A percentile compares a stretch with the other conserved stretches of the same genome.
phyloP scores from a whole-genome alignment of 768 basidiomycete species.

The Tricholoma hemisulphureum region DNA sequence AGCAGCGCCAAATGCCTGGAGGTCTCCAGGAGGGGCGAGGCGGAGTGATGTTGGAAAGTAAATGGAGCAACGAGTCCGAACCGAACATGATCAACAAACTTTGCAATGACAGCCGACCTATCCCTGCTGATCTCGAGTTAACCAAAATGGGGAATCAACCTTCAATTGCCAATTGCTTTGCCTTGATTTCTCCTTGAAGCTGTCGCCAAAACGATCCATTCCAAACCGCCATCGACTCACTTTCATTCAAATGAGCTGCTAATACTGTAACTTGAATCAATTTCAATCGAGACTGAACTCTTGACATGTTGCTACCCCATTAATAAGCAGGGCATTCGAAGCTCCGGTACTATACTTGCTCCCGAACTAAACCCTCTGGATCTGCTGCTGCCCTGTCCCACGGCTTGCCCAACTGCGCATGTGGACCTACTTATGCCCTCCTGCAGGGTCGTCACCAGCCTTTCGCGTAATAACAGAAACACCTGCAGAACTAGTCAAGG shows the following conservation, averaged over 20 bases:
- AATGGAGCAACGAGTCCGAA: conserved; percentile 6
- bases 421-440: too few relatives aligned
- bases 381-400: not conserved
- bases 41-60: conserved; percentile 4
- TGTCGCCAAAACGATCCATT: too few relatives aligned
- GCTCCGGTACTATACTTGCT: not conserved
- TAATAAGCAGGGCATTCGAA: not conserved
- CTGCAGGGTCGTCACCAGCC: not conserved
- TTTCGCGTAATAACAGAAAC: not conserved
- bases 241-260: too few relatives aligned
- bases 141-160: not conserved
- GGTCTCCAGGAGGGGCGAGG: not conserved
- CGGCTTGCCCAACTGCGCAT: not conserved
- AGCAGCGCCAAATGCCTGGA: not conserved
- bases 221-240: too few relatives aligned
- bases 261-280: too few relatives aligned
- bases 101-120: not conserved
- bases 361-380: not conserved
- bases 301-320: too few relatives aligned
- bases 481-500: not conserved
- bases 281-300: too few relatives aligned
- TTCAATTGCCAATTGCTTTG: not conserved
- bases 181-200: not conserved
- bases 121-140: not conserved
- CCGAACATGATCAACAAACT: not conserved